phyloP scores from a whole-genome alignment of 2,329 filamentous ascomycete species.

The Albophoma yamanashiensis region DNA sequence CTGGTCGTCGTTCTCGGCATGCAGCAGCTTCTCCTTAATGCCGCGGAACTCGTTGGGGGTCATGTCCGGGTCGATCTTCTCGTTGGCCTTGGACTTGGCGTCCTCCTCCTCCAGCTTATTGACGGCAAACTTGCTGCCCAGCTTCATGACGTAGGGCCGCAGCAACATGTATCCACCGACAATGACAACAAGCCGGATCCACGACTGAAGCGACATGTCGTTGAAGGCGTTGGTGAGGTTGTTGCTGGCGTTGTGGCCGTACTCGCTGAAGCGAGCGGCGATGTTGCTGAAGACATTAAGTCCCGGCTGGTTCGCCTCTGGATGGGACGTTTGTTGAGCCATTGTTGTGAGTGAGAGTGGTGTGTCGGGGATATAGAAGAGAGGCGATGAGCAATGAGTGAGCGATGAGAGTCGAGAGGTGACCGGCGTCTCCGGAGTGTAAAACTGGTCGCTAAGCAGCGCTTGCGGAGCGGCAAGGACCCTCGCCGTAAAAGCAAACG shows the following conservation, averaged over 20 bases:
- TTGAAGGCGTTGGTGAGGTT: slow-evolving; percentile 40
- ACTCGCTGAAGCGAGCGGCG: slow-evolving; percentile 20
- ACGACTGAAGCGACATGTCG: slow-evolving; percentile 40
- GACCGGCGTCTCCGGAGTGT: neutral
- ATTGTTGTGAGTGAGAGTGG: slow-evolving; percentile 1
- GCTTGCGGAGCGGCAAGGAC: neutral
- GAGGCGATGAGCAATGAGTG: neutral
- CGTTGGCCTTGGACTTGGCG: slow-evolving; percentile 21
- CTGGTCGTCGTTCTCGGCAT: slow-evolving; percentile 34
- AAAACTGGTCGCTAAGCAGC: neutral
- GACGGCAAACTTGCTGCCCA: slow-evolving; percentile 52
- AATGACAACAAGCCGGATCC: slow-evolving; percentile 60
- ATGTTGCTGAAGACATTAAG: slow-evolving; percentile 24
- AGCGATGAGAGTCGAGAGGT: neutral
- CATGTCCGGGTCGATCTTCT: slow-evolving; percentile 31
- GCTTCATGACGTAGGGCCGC: slow-evolving; percentile 63
- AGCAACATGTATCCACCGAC: slow-evolving; percentile 64
- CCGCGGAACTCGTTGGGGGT: slow-evolving; percentile 56
- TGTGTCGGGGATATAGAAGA: neutral
- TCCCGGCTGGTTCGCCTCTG: slow-evolving; percentile 13
- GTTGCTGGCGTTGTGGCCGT: slow-evolving; percentile 27
- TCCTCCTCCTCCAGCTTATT: slow-evolving; percentile 52
- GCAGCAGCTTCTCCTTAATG: slow-evolving; percentile 39
- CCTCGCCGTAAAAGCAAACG: neutral
- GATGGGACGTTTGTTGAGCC: slow-evolving; percentile 15